Evolutionary conservation across 129 eudicot genomes (phyloP), one percentile per base, ranked within the genome.

Genomic region (Ambrosia trifida): DNA sequence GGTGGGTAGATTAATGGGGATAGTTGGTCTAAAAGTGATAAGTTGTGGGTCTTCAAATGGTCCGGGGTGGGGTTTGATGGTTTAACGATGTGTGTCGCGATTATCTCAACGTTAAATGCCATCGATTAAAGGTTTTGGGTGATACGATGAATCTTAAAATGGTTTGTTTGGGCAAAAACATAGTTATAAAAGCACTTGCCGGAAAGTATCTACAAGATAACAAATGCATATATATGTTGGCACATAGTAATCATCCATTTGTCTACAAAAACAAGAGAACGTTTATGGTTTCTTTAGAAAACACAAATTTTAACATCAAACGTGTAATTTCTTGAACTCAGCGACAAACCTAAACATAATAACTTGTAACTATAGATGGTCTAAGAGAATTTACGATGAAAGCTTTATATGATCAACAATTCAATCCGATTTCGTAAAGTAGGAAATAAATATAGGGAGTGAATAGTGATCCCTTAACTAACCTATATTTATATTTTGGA

Each of bases 21-120:
- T 73, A 80, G 43, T 51, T 83, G 87, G 71, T 83, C 87, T 35
- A 79, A 13, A 46, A 79, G 70, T 10, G 84, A 79, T 51, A 83
- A 60, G 13, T 68, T 44, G 13, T 76, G 77, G 28, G 53, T 31
- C 36, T 60, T 76, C 0, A 20, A 73, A 19, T 61, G 74, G 46
- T 67, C 35, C 44, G 84, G 77, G n/a, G 82, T 72, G 13, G 82
- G 59, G 58, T 67, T n/a, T 7, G 82, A 79, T 11, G 87, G 87
- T 72, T 72, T 76, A 14, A 82, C 49, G 51, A 70, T 30, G 57
- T 70, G 66, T 16, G 61, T 78, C 40, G 77, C 53, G 2, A 35
- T 71, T 51, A 78, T 78, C 66, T 78, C 20, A 47, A 78, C 81
- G 20, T 69, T 70, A 11, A 44, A 43, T 30, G 52, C 74, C 80